phyloP scores from a whole-genome alignment of 345 rosid species.

The Moricandia moricandioides region DNA sequence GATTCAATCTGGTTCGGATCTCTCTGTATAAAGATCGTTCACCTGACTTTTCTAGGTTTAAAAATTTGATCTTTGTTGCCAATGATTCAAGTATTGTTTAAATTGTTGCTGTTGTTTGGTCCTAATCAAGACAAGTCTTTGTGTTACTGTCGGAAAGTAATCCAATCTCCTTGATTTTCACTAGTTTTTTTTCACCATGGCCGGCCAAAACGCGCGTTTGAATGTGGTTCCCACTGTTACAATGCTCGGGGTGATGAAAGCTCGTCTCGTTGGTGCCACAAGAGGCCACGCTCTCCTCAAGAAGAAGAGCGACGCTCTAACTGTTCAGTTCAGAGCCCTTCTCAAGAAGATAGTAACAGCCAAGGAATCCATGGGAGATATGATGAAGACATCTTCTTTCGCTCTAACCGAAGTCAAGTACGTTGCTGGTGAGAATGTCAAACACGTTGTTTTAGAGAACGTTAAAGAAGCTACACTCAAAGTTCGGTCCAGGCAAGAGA shows the following conservation, averaged over 20 bases:
- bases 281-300: slow-evolving; percentile 95
- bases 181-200: slow-evolving; percentile 44
- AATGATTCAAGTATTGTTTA: not conserved
- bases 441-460: slow-evolving; percentile 75
- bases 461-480: slow-evolving; percentile 77
- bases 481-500: slow-evolving; percentile 76
- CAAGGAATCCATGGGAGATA: slow-evolving; percentile 86
- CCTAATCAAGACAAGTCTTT: not conserved
- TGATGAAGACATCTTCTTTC: slow-evolving; percentile 83
- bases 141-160: not conserved
- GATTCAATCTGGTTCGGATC: slow-evolving; percentile 8
- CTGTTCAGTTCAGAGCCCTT: slow-evolving; percentile 81
- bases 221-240: slow-evolving; percentile 91
- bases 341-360: slow-evolving; percentile 79
- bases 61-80: not conserved
- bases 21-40: not conserved
- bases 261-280: slow-evolving; percentile 83
- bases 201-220: slow-evolving; percentile 76
- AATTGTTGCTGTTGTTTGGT: not conserved
- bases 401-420: slow-evolving; percentile 80
- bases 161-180: not conserved
- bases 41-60: not conserved
- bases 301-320: slow-evolving; percentile 96
- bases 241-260: slow-evolving; percentile 73
- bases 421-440: slow-evolving; percentile 85